A percentile compares a stretch with the other conserved stretches of the same genome.
phyloP scores from a whole-genome alignment of 2,329 filamentous ascomycete species.

The Hymenoscyphus infarciens region DNA sequence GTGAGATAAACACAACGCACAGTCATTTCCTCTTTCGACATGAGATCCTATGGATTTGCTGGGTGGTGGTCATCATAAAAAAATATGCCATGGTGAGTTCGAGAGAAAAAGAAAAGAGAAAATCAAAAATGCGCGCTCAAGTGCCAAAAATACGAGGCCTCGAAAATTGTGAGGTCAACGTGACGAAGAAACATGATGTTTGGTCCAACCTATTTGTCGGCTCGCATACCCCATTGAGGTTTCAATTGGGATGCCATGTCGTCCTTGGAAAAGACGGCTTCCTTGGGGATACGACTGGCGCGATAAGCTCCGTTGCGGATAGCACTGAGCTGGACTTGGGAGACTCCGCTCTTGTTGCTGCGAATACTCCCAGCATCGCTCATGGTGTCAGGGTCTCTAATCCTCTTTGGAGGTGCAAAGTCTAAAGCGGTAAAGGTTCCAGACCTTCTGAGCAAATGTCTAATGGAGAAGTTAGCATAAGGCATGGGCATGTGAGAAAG shows the following conservation, averaged over 20 bases:
- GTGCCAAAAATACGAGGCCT: slow-evolving; percentile 23
- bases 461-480: slow-evolving; percentile 38
- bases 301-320: slow-evolving; percentile 68
- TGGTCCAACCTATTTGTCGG: slow-evolving; percentile 19
- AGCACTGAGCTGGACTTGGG: slow-evolving; percentile 52
- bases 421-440: slow-evolving; percentile 75
- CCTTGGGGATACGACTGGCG: slow-evolving; percentile 62
- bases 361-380: slow-evolving; percentile 65
- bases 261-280: slow-evolving; percentile 61
- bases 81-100: slow-evolving; percentile 8
- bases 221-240: slow-evolving; percentile 39
- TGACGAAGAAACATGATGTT: slow-evolving; percentile 25
- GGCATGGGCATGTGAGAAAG: background rate
- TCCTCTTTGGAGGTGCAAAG: slow-evolving; percentile 74
- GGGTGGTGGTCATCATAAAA: slow-evolving; percentile 12
- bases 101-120: slow-evolving; percentile 9
- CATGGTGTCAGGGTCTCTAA: slow-evolving; percentile 57
- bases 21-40: slow-evolving; percentile 20
- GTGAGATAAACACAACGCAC: background rate
- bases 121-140: slow-evolving; percentile 33
- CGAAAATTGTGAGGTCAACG: slow-evolving; percentile 18
- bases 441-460: slow-evolving; percentile 71
- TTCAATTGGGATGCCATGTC: slow-evolving; percentile 49
- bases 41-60: slow-evolving; percentile 17
- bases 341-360: slow-evolving; percentile 62